These are phyloP conservation scores for Xylaria longipes DNA, from an alignment of 495 filamentous ascomycete genomes.

Conservation along the genomic window DNA sequence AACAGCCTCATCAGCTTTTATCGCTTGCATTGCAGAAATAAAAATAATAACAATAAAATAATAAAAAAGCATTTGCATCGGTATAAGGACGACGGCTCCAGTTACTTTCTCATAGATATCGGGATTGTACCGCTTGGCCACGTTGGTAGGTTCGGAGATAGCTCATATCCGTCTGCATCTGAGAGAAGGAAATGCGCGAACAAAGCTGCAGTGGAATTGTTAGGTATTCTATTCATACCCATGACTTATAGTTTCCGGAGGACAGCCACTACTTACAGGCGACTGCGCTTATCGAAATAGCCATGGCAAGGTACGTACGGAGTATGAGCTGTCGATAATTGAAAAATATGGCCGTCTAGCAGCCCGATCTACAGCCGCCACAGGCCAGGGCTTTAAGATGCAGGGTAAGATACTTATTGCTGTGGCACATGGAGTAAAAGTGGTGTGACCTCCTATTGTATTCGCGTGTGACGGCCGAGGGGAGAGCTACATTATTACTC, in stretches of 20 bases:
- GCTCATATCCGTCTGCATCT: neutral
- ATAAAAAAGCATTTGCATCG: neutral
- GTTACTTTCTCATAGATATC: neutral
- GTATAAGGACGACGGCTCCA: neutral
- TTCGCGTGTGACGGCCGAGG: neutral
- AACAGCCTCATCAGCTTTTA: neutral
- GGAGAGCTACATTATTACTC: neutral
- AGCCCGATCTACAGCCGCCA: too few species aligned
- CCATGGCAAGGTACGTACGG: neutral
- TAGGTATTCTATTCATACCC: neutral
- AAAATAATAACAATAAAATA: too few species aligned
- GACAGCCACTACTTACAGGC: neutral
- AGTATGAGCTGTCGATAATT: too few species aligned
- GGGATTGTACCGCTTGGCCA: too few species aligned
- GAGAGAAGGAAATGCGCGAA: neutral
- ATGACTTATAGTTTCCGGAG: neutral
- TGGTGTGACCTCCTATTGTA: constrained; percentile 3
- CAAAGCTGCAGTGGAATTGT: neutral
- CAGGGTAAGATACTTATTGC: neutral
- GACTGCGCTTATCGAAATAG: neutral
- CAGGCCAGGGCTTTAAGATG: neutral
- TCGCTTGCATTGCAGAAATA: neutral
- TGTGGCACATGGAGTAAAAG: neutral
- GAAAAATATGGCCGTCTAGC: too few species aligned
- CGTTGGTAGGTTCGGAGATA: neutral